Conservation (phyloP, 495 filamentous ascomycete genomes). For the Penicillium paradoxum region DNA sequence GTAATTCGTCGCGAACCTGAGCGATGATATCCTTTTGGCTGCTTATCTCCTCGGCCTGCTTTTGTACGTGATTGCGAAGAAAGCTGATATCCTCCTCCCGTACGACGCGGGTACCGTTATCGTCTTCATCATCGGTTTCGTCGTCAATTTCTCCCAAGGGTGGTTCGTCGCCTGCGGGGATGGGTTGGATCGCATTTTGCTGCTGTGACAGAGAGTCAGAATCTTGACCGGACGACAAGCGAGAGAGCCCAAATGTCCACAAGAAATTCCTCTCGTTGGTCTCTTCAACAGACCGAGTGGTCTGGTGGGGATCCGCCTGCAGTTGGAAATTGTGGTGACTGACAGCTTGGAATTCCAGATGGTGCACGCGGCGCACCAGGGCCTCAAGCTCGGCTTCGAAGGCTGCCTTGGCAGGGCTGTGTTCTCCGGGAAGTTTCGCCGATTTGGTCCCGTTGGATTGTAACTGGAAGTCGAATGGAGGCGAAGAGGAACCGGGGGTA, state of each 20-base stretch:
- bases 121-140: slow-evolving; percentile 41
- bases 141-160: slow-evolving; percentile 34
- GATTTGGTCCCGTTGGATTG: slow-evolving; percentile 40
- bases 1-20: slow-evolving; percentile 60
- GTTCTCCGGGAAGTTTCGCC: slow-evolving; percentile 59
- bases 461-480: slow-evolving; percentile 38
- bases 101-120: slow-evolving; percentile 41
- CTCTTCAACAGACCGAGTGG: slow-evolving; percentile 49
- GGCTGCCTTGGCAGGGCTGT: slow-evolving; percentile 56
- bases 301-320: slow-evolving; percentile 45
- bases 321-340: slow-evolving; percentile 39
- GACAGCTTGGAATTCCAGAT: slow-evolving; percentile 63
- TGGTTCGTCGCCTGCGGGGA: slow-evolving; percentile 23
- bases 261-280: slow-evolving; percentile 37
- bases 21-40: slow-evolving; percentile 66
- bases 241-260: slow-evolving; percentile 38
- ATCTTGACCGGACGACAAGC: slow-evolving; percentile 35
- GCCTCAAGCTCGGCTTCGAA: slow-evolving; percentile 69
- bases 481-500: slow-evolving; percentile 34
- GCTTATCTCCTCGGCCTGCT: slow-evolving; percentile 73
- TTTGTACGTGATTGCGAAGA: slow-evolving; percentile 69
- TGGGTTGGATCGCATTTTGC: slow-evolving; percentile 33
- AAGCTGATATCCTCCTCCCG: slow-evolving; percentile 67
- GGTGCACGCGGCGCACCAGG: slow-evolving; percentile 61
- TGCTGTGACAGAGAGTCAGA: slow-evolving; percentile 40